These are phyloP conservation scores for Amaranthus tricolor DNA, from an alignment of 179 eudicot genomes.

Conservation along the genomic window DNA sequence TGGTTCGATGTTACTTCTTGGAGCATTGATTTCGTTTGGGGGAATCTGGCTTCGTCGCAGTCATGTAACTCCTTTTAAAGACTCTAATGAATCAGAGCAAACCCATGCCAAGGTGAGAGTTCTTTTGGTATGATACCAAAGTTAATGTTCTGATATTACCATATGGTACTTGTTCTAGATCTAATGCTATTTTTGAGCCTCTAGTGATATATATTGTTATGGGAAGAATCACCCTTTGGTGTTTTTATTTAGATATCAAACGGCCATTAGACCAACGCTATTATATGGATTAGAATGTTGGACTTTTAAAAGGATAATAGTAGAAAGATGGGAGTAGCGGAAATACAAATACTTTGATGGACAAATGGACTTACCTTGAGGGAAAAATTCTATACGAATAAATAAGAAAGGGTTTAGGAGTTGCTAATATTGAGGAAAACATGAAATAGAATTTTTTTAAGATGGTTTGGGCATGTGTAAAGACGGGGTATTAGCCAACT, in stretches of 20 bases:
- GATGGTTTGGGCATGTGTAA: too few species aligned
- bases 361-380: too few species aligned
- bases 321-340: neutral
- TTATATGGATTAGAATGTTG: too few species aligned
- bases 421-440: too few species aligned
- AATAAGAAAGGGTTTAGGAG: too few species aligned
- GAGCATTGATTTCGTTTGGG: slow-evolving; percentile 65
- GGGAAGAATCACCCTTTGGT: neutral
- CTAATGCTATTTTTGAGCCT: neutral
- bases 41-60: slow-evolving; percentile 60
- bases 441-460: too few species aligned
- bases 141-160: neutral
- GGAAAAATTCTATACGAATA: too few species aligned
- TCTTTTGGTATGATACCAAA: neutral
- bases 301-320: neutral
- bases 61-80: slow-evolving; percentile 37
- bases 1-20: slow-evolving; percentile 77
- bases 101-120: slow-evolving; percentile 31
- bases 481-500: too few species aligned
- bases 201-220: neutral
- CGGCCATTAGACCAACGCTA: too few species aligned
- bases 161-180: neutral
- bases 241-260: too few species aligned
- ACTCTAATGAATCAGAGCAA: slow-evolving; percentile 31
- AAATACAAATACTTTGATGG: too few species aligned